phyloP scores from a whole-genome alignment of 371 early-diverging fungal species.

The Smittium culicis region DNA sequence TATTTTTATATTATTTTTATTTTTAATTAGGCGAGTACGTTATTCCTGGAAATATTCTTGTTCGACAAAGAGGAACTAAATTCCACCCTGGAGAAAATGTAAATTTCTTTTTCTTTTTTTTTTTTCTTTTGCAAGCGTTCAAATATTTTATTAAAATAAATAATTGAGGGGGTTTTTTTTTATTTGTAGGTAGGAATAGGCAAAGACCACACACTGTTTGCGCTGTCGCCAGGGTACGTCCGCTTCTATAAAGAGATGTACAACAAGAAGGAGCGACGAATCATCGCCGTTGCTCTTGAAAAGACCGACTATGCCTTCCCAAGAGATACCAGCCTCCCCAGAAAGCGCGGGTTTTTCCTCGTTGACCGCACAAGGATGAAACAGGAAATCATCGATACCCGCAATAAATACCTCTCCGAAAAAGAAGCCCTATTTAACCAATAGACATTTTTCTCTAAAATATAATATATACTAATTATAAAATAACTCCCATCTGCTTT shows the following conservation, averaged over 20 bases:
- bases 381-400: conserved; percentile 16
- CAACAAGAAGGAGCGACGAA: conserved; percentile 52
- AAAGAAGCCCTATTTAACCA: not conserved
- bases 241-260: conserved; percentile 53
- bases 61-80: conserved; percentile 82
- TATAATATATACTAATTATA: not conserved
- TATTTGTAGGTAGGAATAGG: conserved; percentile 60
- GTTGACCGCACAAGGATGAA: conserved; percentile 41
- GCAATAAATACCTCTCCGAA: not conserved
- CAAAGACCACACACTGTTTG: conserved; percentile 81
- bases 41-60: conserved; percentile 77
- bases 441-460: not conserved
- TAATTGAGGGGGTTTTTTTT: too few relatives aligned
- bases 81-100: conserved; percentile 83
- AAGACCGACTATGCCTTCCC: conserved; percentile 48
- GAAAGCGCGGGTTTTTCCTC: conserved; percentile 56
- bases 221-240: conserved; percentile 71
- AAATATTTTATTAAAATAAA: conserved; percentile 14
- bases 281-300: conserved; percentile 59
- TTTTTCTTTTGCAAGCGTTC: not conserved
- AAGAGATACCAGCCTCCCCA: conserved; percentile 43
- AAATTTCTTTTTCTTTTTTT: conserved; percentile 14
- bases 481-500: too few relatives aligned
- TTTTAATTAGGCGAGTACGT: conserved; percentile 39
- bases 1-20: not conserved